Conservation (phyloP, 2,329 filamentous ascomycete genomes). For the Neofusicoccum parvum region DNA sequence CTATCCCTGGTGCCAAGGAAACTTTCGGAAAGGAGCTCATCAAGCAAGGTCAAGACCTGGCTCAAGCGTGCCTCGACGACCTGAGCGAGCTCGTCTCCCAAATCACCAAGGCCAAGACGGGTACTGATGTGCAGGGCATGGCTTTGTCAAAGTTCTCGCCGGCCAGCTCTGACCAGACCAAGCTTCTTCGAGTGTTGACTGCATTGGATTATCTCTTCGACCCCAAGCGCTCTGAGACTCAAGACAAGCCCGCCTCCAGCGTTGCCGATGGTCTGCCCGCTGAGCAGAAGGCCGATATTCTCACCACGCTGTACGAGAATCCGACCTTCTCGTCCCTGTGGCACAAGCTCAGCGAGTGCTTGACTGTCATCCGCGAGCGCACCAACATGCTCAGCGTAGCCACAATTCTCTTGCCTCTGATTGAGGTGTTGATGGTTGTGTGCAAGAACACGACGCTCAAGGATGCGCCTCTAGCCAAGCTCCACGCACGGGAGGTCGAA, state of each 20-base stretch:
- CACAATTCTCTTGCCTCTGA: constrained; percentile 89
- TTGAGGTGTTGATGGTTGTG: constrained; percentile 97
- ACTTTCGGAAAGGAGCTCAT: constrained; percentile 93
- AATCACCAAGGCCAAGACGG: constrained; percentile 81
- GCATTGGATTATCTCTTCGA: constrained; percentile 96
- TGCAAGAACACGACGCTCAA: constrained; percentile 94
- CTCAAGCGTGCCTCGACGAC: constrained; percentile 80
- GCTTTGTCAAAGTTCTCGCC: constrained; percentile 95
- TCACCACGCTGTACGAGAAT: constrained; percentile 88
- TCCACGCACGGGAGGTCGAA: constrained; percentile 64
- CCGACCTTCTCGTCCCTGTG: constrained; percentile 87
- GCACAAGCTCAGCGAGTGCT: constrained; percentile 86
- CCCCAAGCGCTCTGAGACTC: constrained; percentile 66
- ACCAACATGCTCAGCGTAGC: constrained; percentile 97
- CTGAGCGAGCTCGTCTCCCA: constrained; percentile 83
- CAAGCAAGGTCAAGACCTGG: constrained; percentile 80
- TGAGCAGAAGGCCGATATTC: constrained; percentile 77
- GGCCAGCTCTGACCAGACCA: constrained; percentile 93
- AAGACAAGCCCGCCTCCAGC: constrained; percentile 45
- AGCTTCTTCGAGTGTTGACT: constrained; percentile 86
- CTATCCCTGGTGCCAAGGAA: constrained; percentile 85
- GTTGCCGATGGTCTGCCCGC: constrained; percentile 56
- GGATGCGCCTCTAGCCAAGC: constrained; percentile 57
- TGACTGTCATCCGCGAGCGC: constrained; percentile 83
- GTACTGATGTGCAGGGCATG: constrained; percentile 93